Percentiles rank a stretch among this genome's conserved stretches.
Conservation (phyloP, 805 yeast genomes). For the Yarrowia sp. region DNA sequence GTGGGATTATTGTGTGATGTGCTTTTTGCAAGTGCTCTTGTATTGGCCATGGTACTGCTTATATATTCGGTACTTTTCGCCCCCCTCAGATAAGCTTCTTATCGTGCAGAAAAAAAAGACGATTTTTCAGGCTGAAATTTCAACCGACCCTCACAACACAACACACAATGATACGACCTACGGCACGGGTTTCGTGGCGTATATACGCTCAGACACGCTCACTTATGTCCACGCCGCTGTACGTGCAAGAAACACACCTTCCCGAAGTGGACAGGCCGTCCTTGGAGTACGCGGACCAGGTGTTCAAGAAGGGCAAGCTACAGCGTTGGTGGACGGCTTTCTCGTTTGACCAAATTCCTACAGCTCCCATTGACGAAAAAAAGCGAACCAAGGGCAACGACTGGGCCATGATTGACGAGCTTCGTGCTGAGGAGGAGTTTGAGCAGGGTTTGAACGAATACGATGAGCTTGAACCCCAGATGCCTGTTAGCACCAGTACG, state of each 20-base stretch:
- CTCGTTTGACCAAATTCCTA: slow-evolving; percentile 20
- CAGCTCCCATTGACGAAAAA: slow-evolving; percentile 10
- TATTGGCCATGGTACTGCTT: too few species aligned
- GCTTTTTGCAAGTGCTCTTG: neutral
- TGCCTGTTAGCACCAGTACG: neutral
- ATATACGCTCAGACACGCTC: neutral
- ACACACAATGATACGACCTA: neutral
- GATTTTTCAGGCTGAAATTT: neutral
- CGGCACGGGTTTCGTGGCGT: neutral
- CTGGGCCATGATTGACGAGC: slow-evolving; percentile 19
- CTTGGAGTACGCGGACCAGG: slow-evolving; percentile 10
- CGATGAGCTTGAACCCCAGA: neutral
- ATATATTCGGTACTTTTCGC: too few species aligned
- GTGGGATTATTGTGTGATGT: neutral
- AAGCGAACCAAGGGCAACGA: slow-evolving; percentile 10
- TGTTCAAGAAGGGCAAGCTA: slow-evolving; percentile 17
- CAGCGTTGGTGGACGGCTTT: slow-evolving; percentile 25
- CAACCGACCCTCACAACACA: neutral
- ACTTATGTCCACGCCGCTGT: slow-evolving; percentile 2
- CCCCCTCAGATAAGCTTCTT: slow-evolving; percentile 8
- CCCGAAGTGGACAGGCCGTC: slow-evolving; percentile 5
- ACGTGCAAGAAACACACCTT: slow-evolving; percentile 7
- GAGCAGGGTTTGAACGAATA: slow-evolving; percentile 4
- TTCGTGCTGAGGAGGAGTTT: slow-evolving; percentile 1
- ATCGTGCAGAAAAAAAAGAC: neutral